These are phyloP conservation scores for Alternaria tenuissima DNA, from an alignment of 2,329 filamentous ascomycete species.

Conservation along the genomic window DNA sequence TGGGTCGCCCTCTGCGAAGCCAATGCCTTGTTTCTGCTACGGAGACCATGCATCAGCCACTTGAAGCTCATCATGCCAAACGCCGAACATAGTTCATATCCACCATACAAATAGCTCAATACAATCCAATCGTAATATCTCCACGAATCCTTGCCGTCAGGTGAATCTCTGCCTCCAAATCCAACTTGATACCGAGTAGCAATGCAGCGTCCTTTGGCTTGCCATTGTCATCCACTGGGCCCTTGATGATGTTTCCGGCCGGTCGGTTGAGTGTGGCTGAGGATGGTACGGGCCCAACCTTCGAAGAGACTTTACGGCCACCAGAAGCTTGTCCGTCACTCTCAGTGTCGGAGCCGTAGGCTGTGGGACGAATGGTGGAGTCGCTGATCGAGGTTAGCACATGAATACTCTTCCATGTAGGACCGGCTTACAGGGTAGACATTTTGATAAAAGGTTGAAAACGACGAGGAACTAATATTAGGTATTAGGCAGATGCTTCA, in stretches of 20 bases:
- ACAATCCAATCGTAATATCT: constrained; percentile 68
- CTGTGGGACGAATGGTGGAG: constrained; percentile 37
- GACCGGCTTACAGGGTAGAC: constrained; percentile 39
- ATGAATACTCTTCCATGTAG: not conserved
- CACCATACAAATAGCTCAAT: constrained; percentile 49
- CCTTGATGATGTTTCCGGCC: constrained; percentile 60
- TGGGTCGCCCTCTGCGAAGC: not conserved
- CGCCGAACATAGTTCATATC: not conserved
- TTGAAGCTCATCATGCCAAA: not conserved
- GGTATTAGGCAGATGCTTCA: constrained; percentile 1
- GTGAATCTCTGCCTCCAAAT: constrained; percentile 69
- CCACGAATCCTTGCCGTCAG: constrained; percentile 67
- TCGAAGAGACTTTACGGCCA: constrained; percentile 45
- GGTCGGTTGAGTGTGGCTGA: constrained; percentile 52
- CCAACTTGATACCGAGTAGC: constrained; percentile 69
- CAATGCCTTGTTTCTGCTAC: not conserved
- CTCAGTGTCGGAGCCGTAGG: constrained; percentile 51
- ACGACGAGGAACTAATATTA: constrained; percentile 10
- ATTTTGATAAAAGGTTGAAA: constrained; percentile 22
- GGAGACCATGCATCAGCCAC: not conserved
- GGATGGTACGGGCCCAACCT: constrained; percentile 46
- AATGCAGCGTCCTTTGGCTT: constrained; percentile 66
- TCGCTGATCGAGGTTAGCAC: constrained; percentile 30
- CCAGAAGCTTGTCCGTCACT: constrained; percentile 52
- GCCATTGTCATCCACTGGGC: constrained; percentile 65